Percentiles rank a stretch among this genome's conserved stretches.
phyloP scores from a whole-genome alignment of 345 rosid species.

The Sapria himalayana region DNA sequence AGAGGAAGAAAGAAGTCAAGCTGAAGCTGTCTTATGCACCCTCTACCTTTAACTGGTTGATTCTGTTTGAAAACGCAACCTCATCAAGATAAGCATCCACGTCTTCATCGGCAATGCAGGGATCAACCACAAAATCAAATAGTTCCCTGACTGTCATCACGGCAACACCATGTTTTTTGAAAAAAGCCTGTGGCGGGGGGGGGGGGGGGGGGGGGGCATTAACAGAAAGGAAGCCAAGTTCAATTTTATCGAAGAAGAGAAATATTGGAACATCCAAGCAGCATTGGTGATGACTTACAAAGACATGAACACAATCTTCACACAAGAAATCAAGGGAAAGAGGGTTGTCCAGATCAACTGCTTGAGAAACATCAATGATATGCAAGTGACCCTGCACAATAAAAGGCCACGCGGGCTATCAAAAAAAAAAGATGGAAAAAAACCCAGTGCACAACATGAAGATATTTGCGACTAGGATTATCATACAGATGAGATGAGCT shows the following conservation, averaged over 20 bases:
- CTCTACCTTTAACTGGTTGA: no score
- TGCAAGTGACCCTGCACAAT: slow-evolving; percentile 64
- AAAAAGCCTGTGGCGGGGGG: slow-evolving; percentile 39
- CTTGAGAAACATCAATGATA: slow-evolving; percentile 83
- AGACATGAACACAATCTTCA: slow-evolving; percentile 88
- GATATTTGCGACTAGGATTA: no score
- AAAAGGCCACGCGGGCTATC: no score
- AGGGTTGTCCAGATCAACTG: slow-evolving; percentile 95
- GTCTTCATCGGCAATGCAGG: slow-evolving; percentile 54
- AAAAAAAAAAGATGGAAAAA: no score
- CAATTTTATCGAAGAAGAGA: no score
- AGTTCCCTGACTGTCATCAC: slow-evolving; percentile 87
- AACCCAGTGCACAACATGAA: no score
- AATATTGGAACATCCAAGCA: no score
- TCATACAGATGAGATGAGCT: not conserved
- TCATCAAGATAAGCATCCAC: slow-evolving; percentile 75
- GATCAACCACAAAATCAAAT: slow-evolving; percentile 86
- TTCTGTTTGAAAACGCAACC: no score
- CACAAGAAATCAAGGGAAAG: slow-evolving; percentile 76
- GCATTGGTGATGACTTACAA: slow-evolving; percentile 28
- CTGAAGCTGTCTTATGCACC: no score
- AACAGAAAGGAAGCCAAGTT: not conserved
- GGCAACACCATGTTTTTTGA: slow-evolving; percentile 76
- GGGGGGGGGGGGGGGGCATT: not conserved
- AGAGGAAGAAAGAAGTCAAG: slow-evolving; percentile 1